Percentiles rank a stretch among this genome's conserved stretches.
phyloP scores from a whole-genome alignment of 495 filamentous ascomycete genomes.

The Penicillium cosmopolitanum region DNA sequence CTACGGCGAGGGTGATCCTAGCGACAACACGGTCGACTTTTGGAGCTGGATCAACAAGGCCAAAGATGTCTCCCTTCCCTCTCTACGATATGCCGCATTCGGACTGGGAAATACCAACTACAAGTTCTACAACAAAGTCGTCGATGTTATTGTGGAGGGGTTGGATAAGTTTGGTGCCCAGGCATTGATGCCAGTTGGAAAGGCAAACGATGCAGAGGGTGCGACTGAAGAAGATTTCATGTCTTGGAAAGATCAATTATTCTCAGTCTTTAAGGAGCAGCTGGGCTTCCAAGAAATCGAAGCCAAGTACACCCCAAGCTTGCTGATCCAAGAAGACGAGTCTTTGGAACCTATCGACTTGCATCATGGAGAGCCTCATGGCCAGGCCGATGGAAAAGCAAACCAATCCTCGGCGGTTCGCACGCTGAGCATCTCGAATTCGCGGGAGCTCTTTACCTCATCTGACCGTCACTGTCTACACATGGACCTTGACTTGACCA shows the following conservation, averaged over 20 bases:
- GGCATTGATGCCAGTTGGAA: constrained; percentile 40
- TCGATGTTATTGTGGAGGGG: constrained; percentile 42
- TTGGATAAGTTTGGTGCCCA: constrained; percentile 44
- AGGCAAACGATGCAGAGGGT: constrained; percentile 52
- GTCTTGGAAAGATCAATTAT: constrained; percentile 51
- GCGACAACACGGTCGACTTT: constrained; percentile 53
- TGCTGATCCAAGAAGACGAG: constrained; percentile 42
- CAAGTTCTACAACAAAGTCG: constrained; percentile 54
- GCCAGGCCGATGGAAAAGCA: constrained; percentile 27
- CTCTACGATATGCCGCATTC: constrained; percentile 48
- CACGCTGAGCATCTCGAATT: constrained; percentile 35
- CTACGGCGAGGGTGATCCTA: constrained; percentile 59
- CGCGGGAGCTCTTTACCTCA: constrained; percentile 43
- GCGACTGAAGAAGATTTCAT: constrained; percentile 56
- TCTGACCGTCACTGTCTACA: constrained; percentile 51
- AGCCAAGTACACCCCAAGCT: constrained; percentile 42
- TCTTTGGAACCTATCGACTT: constrained; percentile 44
- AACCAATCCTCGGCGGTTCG: constrained; percentile 36
- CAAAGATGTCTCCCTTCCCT: constrained; percentile 30
- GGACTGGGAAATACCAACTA: constrained; percentile 57
- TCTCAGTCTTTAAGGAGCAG: constrained; percentile 36
- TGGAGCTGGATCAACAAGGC: constrained; percentile 47
- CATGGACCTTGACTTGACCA: constrained; percentile 50
- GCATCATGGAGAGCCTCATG: constrained; percentile 43
- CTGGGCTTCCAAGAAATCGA: constrained; percentile 45